These are phyloP conservation scores for Urtica urens DNA, from an alignment of 306 rosid genomes.

Conservation along the genomic window DNA sequence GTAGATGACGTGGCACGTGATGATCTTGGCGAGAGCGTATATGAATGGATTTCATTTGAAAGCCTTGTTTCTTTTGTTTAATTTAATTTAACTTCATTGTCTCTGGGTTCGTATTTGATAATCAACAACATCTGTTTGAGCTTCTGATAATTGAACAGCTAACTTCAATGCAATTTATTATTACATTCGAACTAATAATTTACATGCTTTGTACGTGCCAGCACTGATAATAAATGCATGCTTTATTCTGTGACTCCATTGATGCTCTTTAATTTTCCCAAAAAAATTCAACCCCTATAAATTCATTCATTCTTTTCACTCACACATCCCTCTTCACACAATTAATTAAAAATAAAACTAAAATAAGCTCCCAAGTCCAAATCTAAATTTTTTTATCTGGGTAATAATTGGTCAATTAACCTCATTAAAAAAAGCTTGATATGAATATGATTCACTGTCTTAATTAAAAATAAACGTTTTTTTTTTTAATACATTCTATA, in stretches of 20 bases:
- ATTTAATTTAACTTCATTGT: background rate
- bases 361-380: background rate
- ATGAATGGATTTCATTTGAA: background rate
- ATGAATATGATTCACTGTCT: background rate
- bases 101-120: conserved; percentile 5
- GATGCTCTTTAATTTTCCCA: background rate
- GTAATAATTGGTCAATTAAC: background rate
- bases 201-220: conserved; percentile 1
- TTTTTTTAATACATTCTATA: background rate
- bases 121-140: conserved; percentile 1
- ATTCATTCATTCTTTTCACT: background rate
- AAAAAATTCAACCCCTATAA: background rate
- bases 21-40: background rate
- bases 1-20: too few species aligned
- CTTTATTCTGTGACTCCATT: background rate
- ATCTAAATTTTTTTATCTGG: background rate
- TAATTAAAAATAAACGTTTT: background rate
- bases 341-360: background rate
- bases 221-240: background rate
- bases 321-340: background rate
- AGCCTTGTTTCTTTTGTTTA: background rate
- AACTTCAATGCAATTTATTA: background rate
- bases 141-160: background rate
- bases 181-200: background rate
- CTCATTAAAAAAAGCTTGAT: background rate